Evolutionary conservation across 768 basidiomycete genomes (phyloP), one percentile per base, ranked within the genome.

Genomic region (Trametes meyenii): DNA sequence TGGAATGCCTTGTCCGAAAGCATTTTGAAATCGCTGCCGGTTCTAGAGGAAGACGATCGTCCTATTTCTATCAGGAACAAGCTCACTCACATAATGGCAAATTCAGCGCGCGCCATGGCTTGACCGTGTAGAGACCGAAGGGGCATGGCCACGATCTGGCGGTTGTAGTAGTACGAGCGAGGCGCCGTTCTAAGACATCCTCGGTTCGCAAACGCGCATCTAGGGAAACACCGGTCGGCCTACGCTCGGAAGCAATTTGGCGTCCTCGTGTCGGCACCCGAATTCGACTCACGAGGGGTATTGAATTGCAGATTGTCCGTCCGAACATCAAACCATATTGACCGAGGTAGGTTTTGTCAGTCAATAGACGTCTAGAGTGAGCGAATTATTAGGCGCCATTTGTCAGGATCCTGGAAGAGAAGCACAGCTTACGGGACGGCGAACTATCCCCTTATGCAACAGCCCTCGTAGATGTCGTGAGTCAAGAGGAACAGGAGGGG

Each of bases 121-220:
- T 36, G 45, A 36, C 55, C 55, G 55, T 45, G 35, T 35, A 56
- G 45, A 56, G 44, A 55, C 43, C 54, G 54, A 6, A 19, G n/a
- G 21, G 12, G 14, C 35, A 45, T 33, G 24, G 43, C 21, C 36
- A 21, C 33, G 24, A 26, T 55, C 35, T 55, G 43, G 54, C 33
- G 43, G 17, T 24, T 33, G 29, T 33, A 33, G 29, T 33, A 33
- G 23, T 8, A 48, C 36, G 45, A 48, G 55, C 55, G 55, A 56
- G 55, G 23, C 55, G 55, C 55, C 55, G 29, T 16, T 6, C 45
- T 35, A 45, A 48, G 48, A 56, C 36, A 49, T 33, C 45, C 29
- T 19, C 19, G 29, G 13, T 45, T 40, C 29, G 39, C 51, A 53
- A 43, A 35, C 26, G 33, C 33, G 51, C 10, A 16, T 7, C 19